Percentiles rank a stretch among this genome's conserved stretches.
Evolutionary conservation across 2,329 filamentous ascomycete species (phyloP).

Genomic region (Paecilomyces sp.): DNA sequence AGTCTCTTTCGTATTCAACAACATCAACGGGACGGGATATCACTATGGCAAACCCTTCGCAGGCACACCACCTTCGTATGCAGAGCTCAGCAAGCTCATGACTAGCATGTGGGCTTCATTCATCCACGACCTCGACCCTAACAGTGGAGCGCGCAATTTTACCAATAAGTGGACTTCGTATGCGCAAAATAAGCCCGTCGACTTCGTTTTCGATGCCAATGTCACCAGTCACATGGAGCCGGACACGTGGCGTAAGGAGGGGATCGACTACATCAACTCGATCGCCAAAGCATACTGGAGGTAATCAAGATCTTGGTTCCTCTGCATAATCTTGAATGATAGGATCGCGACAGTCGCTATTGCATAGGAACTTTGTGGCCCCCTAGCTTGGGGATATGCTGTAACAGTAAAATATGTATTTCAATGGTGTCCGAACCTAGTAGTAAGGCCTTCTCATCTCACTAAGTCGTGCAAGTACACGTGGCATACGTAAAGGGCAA

Average conservation of each 20-base stretch:
- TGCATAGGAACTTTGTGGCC: not conserved
- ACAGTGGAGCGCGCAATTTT: conserved; percentile 18
- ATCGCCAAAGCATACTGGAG: conserved; percentile 17
- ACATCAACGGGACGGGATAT: conserved; percentile 43
- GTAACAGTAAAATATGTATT: not conserved
- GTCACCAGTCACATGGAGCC: conserved; percentile 34
- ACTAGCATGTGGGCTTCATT: conserved; percentile 48
- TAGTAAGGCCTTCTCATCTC: not conserved
- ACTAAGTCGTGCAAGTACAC: not conserved
- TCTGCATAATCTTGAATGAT: not conserved
- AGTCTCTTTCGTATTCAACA: conserved; percentile 50
- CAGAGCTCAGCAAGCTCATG: conserved; percentile 42
- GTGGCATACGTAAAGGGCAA: not conserved
- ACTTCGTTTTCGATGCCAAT: conserved; percentile 47
- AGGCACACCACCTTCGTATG: conserved; percentile 35
- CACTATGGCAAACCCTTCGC: conserved; percentile 28
- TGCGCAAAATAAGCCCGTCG: conserved; percentile 30
- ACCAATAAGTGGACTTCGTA: conserved; percentile 40
- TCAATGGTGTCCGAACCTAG: not conserved
- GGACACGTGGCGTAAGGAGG: conserved; percentile 38
- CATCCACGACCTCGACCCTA: conserved; percentile 41
- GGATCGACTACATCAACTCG: conserved; percentile 24
- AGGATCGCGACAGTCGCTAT: not conserved
- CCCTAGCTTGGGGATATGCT: not conserved
- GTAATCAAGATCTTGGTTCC: conserved; percentile 3